Conservation (phyloP, 805 yeast species). For the Wickerhamiella parazyma region DNA sequence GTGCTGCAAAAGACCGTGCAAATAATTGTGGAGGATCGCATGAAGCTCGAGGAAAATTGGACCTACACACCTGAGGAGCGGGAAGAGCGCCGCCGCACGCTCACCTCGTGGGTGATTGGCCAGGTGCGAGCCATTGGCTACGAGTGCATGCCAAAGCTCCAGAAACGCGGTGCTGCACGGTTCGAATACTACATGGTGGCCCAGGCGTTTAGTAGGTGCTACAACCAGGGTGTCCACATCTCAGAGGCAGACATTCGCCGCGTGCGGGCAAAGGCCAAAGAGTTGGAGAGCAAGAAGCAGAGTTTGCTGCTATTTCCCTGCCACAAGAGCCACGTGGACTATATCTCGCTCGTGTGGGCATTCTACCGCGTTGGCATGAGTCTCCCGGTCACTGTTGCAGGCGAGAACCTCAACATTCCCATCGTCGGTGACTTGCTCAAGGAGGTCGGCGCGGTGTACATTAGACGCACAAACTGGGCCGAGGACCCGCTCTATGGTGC, state of each 20-base stretch:
- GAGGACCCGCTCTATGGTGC: constrained; percentile 33
- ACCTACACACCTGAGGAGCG: constrained; percentile 18
- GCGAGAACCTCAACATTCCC: constrained; percentile 51
- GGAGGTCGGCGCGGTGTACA: constrained; percentile 43
- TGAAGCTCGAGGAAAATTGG: constrained; percentile 22
- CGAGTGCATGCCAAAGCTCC: constrained; percentile 26
- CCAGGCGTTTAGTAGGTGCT: constrained; percentile 28
- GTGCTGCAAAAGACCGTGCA: constrained; percentile 22
- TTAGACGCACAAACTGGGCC: constrained; percentile 35
- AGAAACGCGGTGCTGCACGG: constrained; percentile 22
- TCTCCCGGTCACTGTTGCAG: constrained; percentile 46
- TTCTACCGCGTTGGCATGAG: constrained; percentile 41
- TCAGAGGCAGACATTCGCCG: constrained; percentile 25
- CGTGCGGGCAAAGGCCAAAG: constrained; percentile 24
- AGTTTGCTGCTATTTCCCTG: constrained; percentile 39
- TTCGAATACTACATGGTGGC: constrained; percentile 27
- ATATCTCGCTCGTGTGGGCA: constrained; percentile 42
- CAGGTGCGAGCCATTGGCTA: constrained; percentile 23
- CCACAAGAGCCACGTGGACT: constrained; percentile 50
- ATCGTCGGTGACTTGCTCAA: constrained; percentile 39
- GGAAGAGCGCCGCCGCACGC: constrained; percentile 19
- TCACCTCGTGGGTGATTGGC: constrained; percentile 22
- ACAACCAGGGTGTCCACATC: constrained; percentile 32
- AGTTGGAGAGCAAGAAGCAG: constrained; percentile 25
- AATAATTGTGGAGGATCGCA: constrained; percentile 23